These are phyloP conservation scores for Wickerhamiella sergipiensis DNA, from an alignment of 805 yeast genomes.

Conservation along the genomic window DNA sequence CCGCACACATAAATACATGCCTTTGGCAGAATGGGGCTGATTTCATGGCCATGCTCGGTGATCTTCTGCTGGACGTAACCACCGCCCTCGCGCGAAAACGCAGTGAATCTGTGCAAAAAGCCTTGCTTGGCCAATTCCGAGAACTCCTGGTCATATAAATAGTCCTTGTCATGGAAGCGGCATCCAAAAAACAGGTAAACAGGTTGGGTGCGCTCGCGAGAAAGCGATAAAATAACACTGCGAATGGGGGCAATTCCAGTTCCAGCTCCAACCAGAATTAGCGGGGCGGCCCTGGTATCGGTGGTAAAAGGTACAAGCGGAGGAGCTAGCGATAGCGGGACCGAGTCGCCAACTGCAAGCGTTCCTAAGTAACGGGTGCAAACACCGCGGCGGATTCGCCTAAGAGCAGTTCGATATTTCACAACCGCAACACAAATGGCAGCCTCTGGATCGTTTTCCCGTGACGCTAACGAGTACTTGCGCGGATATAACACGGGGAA, in stretches of 20 bases:
- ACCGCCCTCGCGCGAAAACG: conserved; percentile 33
- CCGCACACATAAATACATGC: conserved; percentile 79
- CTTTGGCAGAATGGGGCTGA: conserved; percentile 40
- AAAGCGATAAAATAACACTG: conserved; percentile 32
- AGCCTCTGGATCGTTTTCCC: conserved; percentile 21
- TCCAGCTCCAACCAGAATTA: conserved; percentile 78
- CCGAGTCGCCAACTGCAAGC: conserved; percentile 33
- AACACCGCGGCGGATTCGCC: conserved; percentile 63
- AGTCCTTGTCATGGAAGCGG: conserved; percentile 53
- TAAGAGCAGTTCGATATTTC: conserved; percentile 68
- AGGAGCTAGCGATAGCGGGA: conserved; percentile 24
- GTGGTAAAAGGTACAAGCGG: conserved; percentile 14
- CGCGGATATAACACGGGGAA: conserved; percentile 74
- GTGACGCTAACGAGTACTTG: conserved; percentile 70
- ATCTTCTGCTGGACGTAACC: conserved; percentile 73
- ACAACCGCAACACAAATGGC: conserved; percentile 77
- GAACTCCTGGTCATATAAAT: conserved; percentile 47
- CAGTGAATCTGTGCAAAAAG: conserved; percentile 16
- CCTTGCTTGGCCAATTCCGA: conserved; percentile 21
- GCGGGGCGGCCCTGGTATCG: conserved; percentile 23
- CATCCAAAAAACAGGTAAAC: conserved; percentile 63
- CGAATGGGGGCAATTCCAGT: conserved; percentile 95
- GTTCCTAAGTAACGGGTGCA: conserved; percentile 64
- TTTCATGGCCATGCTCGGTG: conserved; percentile 34
- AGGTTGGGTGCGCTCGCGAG: conserved; percentile 17